phyloP scores from a whole-genome alignment of 352 stramenopile genomes.

The Phytopythium delawarense region DNA sequence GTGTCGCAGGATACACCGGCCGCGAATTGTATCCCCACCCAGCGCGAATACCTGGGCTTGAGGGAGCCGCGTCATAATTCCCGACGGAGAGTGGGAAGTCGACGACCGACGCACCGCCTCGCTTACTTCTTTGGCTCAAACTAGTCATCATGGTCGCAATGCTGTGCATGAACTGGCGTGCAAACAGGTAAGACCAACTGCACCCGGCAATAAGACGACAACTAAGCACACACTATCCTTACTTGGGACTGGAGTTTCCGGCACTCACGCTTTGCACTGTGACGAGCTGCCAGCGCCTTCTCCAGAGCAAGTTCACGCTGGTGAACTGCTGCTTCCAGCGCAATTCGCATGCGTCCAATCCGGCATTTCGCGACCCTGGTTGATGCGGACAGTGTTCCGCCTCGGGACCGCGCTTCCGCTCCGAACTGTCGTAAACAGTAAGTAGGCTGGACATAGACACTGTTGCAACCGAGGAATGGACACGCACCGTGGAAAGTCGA shows the following conservation, averaged over 20 bases:
- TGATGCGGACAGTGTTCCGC: neutral
- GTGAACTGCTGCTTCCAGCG: constrained; percentile 46
- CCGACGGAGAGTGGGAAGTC: neutral
- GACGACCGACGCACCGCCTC: neutral
- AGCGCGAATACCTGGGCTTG: constrained; percentile 21
- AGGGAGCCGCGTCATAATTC: constrained; percentile 7
- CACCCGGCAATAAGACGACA: neutral
- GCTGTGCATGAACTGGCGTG: constrained; percentile 41
- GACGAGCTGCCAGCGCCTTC: constrained; percentile 17
- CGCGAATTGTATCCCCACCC: constrained; percentile 16
- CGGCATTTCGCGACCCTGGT: neutral
- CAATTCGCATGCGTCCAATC: constrained; percentile 13
- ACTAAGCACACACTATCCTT: neutral
- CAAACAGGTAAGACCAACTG: neutral
- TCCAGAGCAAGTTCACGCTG: constrained; percentile 28
- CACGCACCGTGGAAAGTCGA: constrained; percentile 36
- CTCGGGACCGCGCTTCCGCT: neutral
- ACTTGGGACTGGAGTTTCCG: constrained; percentile 40
- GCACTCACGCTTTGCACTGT: constrained; percentile 17
- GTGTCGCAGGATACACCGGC: constrained; percentile 34
- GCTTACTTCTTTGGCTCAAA: constrained; percentile 33
- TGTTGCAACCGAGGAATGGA: neutral
- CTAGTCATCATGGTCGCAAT: constrained; percentile 47
- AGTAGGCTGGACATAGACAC: neutral
- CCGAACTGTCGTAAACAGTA: neutral